Evolutionary conservation across 2,329 filamentous ascomycete species (phyloP).

Genomic region (Exutisphaerella laricina): DNA sequence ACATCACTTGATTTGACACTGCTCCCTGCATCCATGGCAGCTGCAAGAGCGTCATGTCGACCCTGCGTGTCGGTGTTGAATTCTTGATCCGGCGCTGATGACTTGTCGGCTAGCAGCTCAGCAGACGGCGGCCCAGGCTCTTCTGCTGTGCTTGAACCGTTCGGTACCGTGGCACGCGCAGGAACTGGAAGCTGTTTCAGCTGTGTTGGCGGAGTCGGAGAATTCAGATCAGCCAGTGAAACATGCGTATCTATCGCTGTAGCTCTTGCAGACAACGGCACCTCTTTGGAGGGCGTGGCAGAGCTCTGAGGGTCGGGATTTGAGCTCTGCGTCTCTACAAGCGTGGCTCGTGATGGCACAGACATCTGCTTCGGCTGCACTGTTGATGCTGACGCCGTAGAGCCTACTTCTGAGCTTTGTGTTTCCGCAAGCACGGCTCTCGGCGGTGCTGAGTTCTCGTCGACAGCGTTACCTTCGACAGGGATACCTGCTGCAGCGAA

Average conservation of each 20-base stretch:
- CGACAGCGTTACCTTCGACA: background rate
- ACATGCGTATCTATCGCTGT: background rate
- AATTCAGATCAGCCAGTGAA: no score
- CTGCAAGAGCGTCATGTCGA: no score
- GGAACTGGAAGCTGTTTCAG: background rate
- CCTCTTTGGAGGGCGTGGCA: background rate
- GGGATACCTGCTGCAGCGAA: slow-evolving; percentile 1
- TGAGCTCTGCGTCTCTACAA: background rate
- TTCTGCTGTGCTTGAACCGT: no score
- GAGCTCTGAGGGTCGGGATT: background rate
- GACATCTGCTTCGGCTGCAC: background rate
- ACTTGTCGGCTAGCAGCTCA: no score
- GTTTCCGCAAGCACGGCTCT: background rate
- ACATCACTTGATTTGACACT: no score
- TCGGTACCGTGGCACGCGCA: background rate
- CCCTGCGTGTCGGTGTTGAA: background rate
- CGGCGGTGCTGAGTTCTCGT: background rate
- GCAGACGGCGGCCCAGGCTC: no score
- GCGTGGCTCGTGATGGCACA: background rate
- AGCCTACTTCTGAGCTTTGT: background rate
- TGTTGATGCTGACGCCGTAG: background rate
- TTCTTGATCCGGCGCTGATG: no score
- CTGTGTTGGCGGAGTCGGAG: background rate
- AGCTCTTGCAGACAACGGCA: background rate
- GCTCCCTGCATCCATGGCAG: background rate